Evolutionary conservation across 495 filamentous ascomycete species (phyloP).

Genomic region (Saxophila tyrrhenica): DNA sequence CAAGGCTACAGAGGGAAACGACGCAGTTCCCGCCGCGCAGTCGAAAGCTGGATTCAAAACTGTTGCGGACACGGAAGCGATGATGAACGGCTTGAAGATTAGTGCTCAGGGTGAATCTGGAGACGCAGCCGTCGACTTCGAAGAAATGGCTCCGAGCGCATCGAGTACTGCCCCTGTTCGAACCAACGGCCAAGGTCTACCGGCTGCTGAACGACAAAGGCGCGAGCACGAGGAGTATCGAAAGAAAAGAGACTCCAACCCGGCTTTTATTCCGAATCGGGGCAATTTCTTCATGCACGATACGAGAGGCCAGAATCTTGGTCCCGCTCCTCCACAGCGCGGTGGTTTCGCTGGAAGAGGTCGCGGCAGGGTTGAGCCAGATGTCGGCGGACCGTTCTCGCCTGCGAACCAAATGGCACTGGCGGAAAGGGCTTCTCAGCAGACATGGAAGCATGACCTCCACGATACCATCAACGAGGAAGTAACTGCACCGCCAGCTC

Average conservation of each 20-base stretch:
- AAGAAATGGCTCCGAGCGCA: slow-evolving; percentile 38
- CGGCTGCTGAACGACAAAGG: slow-evolving; percentile 54
- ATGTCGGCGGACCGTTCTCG: slow-evolving; percentile 40
- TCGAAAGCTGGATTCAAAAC: slow-evolving; percentile 22
- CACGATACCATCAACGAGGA: slow-evolving; percentile 60
- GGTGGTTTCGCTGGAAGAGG: slow-evolving; percentile 37
- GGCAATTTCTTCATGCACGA: slow-evolving; percentile 97
- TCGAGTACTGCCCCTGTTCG: slow-evolving; percentile 7
- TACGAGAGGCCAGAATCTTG: slow-evolving; percentile 16
- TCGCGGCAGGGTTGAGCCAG: slow-evolving; percentile 40
- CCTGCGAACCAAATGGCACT: slow-evolving; percentile 41
- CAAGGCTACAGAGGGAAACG: not conserved
- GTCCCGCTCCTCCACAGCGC: slow-evolving; percentile 1
- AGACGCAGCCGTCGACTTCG: slow-evolving; percentile 53
- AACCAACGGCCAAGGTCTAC: slow-evolving; percentile 29
- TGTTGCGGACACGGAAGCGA: slow-evolving; percentile 66
- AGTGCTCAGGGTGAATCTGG: slow-evolving; percentile 41
- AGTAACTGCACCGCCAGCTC: not conserved
- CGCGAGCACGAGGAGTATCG: slow-evolving; percentile 85
- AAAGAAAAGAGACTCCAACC: slow-evolving; percentile 77
- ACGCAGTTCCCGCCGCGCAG: slow-evolving; percentile 2
- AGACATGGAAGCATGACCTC: slow-evolving; percentile 88
- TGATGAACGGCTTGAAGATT: slow-evolving; percentile 74
- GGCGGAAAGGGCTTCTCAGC: slow-evolving; percentile 48
- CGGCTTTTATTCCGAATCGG: slow-evolving; percentile 87